phyloP scores from a whole-genome alignment of 768 basidiomycete species.

The Collybia nuda region DNA sequence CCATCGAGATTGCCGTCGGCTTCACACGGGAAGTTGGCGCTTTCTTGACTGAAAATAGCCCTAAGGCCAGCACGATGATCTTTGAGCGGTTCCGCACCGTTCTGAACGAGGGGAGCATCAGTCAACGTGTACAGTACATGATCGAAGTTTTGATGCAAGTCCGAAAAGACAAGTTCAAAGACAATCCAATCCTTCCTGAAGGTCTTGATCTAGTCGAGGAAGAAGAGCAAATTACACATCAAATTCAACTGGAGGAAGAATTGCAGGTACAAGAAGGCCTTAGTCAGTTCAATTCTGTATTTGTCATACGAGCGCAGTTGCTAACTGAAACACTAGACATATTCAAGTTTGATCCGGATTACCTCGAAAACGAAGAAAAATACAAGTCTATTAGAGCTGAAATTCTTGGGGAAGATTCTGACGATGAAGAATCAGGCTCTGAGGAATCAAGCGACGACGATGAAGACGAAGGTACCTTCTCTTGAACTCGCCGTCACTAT shows the following conservation, averaged over 20 bases:
- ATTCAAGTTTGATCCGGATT: slow-evolving; percentile 92
- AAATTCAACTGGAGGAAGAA: slow-evolving; percentile 90
- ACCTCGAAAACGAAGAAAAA: slow-evolving; percentile 88
- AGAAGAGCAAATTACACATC: slow-evolving; percentile 96
- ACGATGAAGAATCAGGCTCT: slow-evolving; percentile 69
- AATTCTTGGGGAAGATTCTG: slow-evolving; percentile 88
- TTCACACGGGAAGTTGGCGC: slow-evolving; percentile 98
- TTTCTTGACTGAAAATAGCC: slow-evolving; percentile 89
- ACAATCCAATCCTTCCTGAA: slow-evolving; percentile 92
- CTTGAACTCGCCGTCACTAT: not conserved
- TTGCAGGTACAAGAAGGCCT: slow-evolving; percentile 92
- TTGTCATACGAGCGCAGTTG: not conserved
- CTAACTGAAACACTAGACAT: slow-evolving; percentile 57
- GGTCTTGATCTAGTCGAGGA: slow-evolving; percentile 97
- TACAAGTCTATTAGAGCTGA: slow-evolving; percentile 91
- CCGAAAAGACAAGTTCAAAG: slow-evolving; percentile 98
- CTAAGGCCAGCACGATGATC: slow-evolving; percentile 92
- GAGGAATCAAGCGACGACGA: slow-evolving; percentile 68
- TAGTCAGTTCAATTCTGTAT: slow-evolving; percentile 55
- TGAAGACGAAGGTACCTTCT: slow-evolving; percentile 39
- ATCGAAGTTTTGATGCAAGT: slow-evolving; percentile 99
- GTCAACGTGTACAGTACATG: slow-evolving; percentile 98
- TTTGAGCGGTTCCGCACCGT: slow-evolving; percentile 97
- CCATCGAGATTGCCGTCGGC: slow-evolving; percentile 97
- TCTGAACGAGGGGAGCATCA: slow-evolving; percentile 92